phyloP scores from a whole-genome alignment of 176 grass and related monocot species.

The Pontederia crassipes region DNA sequence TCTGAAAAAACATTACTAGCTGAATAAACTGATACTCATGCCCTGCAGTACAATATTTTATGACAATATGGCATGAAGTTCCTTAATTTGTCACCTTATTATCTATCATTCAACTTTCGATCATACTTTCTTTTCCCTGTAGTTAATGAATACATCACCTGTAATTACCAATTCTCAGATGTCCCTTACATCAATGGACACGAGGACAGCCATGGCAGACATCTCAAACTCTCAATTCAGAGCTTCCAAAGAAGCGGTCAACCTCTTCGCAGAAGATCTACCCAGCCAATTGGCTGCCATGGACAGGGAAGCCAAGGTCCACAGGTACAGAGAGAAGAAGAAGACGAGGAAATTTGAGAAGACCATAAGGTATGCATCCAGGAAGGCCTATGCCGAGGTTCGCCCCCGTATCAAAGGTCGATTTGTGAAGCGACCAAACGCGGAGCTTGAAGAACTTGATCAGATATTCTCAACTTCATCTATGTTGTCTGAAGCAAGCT shows the following conservation, averaged over 20 bases:
- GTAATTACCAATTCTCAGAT: slow-evolving; percentile 6
- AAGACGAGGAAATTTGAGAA: slow-evolving; percentile 35
- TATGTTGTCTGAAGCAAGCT: slow-evolving; percentile 18
- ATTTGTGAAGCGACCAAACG: slow-evolving; percentile 27
- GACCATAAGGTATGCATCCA: slow-evolving; percentile 38
- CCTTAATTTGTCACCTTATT: too few relatives aligned
- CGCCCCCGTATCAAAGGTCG: slow-evolving; percentile 33
- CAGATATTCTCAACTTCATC: slow-evolving; percentile 27
- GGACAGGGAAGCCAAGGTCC: slow-evolving; percentile 29
- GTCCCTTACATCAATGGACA: slow-evolving; percentile 30
- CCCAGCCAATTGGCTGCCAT: slow-evolving; percentile 23
- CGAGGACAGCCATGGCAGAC: slow-evolving; percentile 11
- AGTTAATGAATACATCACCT: not conserved
- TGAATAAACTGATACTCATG: too few relatives aligned
- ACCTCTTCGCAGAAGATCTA: slow-evolving; percentile 15
- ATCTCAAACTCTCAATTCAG: slow-evolving; percentile 22
- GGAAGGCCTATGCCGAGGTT: slow-evolving; percentile 38
- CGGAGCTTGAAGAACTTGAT: slow-evolving; percentile 27
- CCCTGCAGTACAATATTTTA: too few relatives aligned
- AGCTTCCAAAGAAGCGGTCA: slow-evolving; percentile 11
- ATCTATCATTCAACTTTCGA: too few relatives aligned
- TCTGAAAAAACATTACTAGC: too few relatives aligned
- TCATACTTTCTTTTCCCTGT: not conserved
- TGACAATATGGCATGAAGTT: too few relatives aligned
- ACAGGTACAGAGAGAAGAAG: slow-evolving; percentile 33